Percentiles rank a stretch among this genome's conserved stretches.
Evolutionary conservation across 108 stramenopile genomes (phyloP).

Genomic region (Nitzschia putrida): DNA sequence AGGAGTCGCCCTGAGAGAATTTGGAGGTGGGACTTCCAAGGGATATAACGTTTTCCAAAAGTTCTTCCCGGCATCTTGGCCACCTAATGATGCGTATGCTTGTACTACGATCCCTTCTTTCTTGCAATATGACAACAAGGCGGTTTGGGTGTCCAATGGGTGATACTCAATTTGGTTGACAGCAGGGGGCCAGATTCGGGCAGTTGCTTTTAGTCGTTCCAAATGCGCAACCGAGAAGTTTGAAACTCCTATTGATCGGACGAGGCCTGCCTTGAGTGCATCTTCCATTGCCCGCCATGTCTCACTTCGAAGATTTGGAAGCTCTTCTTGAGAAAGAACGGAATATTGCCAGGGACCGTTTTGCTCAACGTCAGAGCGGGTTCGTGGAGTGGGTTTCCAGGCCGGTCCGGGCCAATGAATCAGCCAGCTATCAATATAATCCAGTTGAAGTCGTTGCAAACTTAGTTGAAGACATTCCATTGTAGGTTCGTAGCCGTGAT

Average conservation of each 20-base stretch:
- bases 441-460: slow-evolving; percentile 56
- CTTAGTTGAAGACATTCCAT: slow-evolving; percentile 61
- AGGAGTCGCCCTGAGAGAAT: background rate
- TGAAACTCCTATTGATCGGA: slow-evolving; percentile 76
- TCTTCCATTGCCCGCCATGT: slow-evolving; percentile 91
- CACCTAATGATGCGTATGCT: slow-evolving; percentile 79
- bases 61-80: slow-evolving; percentile 64
- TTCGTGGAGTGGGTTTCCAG: slow-evolving; percentile 48
- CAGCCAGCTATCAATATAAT: slow-evolving; percentile 68
- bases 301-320: slow-evolving; percentile 56
- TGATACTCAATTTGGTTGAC: slow-evolving; percentile 89
- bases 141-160: slow-evolving; percentile 69
- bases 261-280: slow-evolving; percentile 49
- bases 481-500: slow-evolving; percentile 73
- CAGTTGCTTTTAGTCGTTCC: slow-evolving; percentile 49
- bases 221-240: slow-evolving; percentile 63
- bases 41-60: slow-evolving; percentile 55
- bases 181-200: slow-evolving; percentile 74
- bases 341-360: slow-evolving; percentile 57
- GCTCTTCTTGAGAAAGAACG: slow-evolving; percentile 40
- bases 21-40: background rate
- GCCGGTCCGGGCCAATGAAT: slow-evolving; percentile 81
- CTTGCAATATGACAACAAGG: slow-evolving; percentile 71
- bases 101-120: slow-evolving; percentile 67
- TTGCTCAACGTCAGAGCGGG: slow-evolving; percentile 32